These are phyloP conservation scores for Potentilla sterilis DNA, from an alignment of 306 rosid genomes.

Conservation along the genomic window DNA sequence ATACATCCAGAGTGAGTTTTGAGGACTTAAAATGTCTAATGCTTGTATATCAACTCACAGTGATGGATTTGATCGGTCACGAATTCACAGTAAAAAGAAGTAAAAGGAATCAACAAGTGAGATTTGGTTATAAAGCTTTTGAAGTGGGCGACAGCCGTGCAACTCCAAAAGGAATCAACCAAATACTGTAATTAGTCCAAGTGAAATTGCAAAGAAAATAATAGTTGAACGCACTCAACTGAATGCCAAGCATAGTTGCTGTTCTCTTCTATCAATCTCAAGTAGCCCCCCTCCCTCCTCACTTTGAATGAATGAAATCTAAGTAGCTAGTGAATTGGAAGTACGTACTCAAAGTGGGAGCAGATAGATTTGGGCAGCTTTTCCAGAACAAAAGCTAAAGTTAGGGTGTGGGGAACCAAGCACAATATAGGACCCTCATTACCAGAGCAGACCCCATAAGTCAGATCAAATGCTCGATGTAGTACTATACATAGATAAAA, in stretches of 20 bases:
- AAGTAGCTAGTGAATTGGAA: neutral
- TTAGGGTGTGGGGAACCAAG: neutral
- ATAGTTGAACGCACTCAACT: neutral
- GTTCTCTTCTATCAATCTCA: neutral
- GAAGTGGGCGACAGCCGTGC: neutral
- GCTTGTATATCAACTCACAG: too few relatives aligned
- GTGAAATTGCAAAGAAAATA: neutral
- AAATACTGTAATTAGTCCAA: neutral
- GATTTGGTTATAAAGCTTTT: neutral
- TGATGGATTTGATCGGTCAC: too few relatives aligned
- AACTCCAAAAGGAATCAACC: neutral
- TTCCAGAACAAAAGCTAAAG: constrained; percentile 1
- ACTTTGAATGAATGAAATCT: neutral
- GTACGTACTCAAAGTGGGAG: neutral
- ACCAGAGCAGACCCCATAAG: neutral
- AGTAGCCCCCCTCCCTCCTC: neutral
- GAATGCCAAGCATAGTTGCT: neutral
- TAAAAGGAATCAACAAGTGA: neutral
- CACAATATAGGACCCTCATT: neutral
- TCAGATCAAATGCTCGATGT: neutral
- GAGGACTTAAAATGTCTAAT: too few relatives aligned
- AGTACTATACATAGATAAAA: neutral
- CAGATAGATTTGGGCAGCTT: neutral
- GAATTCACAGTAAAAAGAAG: too few relatives aligned
- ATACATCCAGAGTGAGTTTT: too few relatives aligned